Evolutionary conservation across 768 basidiomycete genomes (phyloP), one percentile per base, ranked within the genome.

Genomic region (Chalciporus pseudorubinellus): DNA sequence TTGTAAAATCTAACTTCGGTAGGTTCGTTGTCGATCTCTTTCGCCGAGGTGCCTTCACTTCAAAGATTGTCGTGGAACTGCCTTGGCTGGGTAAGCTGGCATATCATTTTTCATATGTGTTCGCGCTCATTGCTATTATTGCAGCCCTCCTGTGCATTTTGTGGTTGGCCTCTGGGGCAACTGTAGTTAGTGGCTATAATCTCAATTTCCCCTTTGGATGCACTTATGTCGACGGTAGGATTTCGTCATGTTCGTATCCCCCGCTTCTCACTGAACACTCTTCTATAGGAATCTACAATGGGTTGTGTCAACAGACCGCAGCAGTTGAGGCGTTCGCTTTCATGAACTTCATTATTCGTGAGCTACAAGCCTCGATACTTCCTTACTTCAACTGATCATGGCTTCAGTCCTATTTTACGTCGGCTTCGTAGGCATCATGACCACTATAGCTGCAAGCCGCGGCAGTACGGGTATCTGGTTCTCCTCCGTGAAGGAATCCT

Each of bases 21-120:
- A 76, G 76, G 64, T 33, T 71, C 28, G 18, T 71, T 18, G 36
- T 74, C 20, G 74, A 76, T 50, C 33, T 62, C 26, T 0, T 69
- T 24, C 68, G 73, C 13, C 63, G 58, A 18, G 74, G 70, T n/a
- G 69, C 72, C 1, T 57, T 72, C 40, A 67, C 72, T 6, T 77
- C 76, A 24, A 69, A 67, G 65, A 61, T 75, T 14, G 51, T 64
- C 20, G 60, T 72, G 7, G 76, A 77, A 53, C 26, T 76, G 14
- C 40, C 16, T 12, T 74, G 69, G 71, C 53, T 74, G 47, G 58
- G 73, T 76, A 53, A 58, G 73, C 46, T 21, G 19, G 33, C 14
- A 3, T 20, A 13, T 12, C 44, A 20, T 26, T 40, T 14, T 33
- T 6, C 11, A 19, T 22, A 13, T 42, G n/a, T 44, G 18, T 42